A percentile compares a stretch with the other conserved stretches of the same genome.
phyloP scores from a whole-genome alignment of 805 yeast genomes.

The Myxozyma neglecta region DNA sequence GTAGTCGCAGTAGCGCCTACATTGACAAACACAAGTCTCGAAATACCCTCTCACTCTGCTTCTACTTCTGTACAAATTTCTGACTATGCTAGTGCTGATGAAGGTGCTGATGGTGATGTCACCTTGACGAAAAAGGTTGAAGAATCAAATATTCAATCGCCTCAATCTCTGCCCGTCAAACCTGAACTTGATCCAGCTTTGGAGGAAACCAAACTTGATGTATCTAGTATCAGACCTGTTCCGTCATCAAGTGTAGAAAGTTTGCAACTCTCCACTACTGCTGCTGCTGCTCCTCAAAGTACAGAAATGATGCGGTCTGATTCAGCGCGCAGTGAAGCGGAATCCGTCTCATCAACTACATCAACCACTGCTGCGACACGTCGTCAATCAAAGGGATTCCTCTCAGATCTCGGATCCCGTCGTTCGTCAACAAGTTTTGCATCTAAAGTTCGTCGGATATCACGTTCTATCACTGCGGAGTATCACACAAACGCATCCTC shows the following conservation, averaged over 20 bases:
- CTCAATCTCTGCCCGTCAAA: neutral
- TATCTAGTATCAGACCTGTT: neutral
- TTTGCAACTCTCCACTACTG: neutral
- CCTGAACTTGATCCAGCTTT: neutral
- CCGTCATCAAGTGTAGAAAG: neutral
- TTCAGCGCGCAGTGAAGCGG: neutral
- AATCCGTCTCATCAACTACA: neutral
- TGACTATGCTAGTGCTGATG: constrained; percentile 14
- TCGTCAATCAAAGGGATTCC: constrained; percentile 24
- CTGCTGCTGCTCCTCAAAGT: neutral
- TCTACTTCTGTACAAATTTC: constrained; percentile 3
- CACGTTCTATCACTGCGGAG: constrained; percentile 23
- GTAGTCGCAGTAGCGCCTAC: too few species aligned
- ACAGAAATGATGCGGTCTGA: neutral
- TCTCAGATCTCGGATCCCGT: constrained; percentile 19
- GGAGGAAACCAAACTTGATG: too few species aligned
- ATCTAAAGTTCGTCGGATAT: constrained; percentile 28
- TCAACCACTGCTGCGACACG: neutral
- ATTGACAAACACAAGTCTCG: neutral
- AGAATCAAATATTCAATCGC: neutral
- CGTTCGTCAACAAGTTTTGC: constrained; percentile 11
- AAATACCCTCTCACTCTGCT: neutral
- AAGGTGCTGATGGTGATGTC: neutral
- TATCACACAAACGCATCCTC: neutral
- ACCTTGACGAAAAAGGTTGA: neutral